A percentile compares a stretch with the other conserved stretches of the same genome.
Conservation (phyloP, 208 protist genomes). For the Tetramitus jugosus region DNA sequence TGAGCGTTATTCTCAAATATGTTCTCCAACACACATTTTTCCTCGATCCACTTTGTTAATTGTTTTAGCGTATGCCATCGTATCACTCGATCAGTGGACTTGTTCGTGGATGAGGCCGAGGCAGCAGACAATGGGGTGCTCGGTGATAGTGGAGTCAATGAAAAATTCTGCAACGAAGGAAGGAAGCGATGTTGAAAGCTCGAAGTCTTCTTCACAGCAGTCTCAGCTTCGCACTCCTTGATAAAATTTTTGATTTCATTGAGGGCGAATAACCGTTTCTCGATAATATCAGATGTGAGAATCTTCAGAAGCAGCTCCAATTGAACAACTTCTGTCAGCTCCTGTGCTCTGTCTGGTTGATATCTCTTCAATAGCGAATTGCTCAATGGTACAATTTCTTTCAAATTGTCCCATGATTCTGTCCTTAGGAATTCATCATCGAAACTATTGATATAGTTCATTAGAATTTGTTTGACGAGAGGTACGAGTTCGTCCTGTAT, state of each 20-base stretch:
- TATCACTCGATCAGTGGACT: neutral
- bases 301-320: neutral
- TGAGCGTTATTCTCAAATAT: conserved; percentile 1
- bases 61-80: neutral
- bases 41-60: neutral
- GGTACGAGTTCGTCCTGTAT: neutral
- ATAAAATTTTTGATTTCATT: neutral
- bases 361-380: neutral
- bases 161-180: no score
- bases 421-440: neutral
- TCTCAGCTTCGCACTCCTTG: neutral
- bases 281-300: neutral
- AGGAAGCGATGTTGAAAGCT: no score
- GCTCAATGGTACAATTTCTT: neutral
- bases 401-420: neutral
- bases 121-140: no score
- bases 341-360: neutral
- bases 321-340: neutral
- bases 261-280: neutral
- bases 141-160: no score
- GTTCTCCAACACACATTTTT: neutral
- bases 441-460: neutral
- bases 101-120: neutral
- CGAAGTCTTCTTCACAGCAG: neutral
- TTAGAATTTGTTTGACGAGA: neutral